These are phyloP conservation scores for Epichloe baconii DNA, from an alignment of 2,329 filamentous ascomycete genomes.

Conservation along the genomic window DNA sequence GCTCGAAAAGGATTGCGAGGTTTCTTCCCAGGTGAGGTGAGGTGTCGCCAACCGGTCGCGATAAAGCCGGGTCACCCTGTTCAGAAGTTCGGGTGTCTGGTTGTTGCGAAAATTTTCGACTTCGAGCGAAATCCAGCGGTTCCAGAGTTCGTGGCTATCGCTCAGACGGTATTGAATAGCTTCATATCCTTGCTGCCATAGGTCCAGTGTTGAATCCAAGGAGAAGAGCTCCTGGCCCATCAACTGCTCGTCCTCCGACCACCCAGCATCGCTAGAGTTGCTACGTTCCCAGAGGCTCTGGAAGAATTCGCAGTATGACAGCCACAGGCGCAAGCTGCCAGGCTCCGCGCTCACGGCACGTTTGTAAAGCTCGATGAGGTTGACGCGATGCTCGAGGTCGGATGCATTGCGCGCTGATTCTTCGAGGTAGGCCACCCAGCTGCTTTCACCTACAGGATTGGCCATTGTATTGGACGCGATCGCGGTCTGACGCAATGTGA, in stretches of 20 bases:
- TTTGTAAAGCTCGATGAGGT: conserved; percentile 59
- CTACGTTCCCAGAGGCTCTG: conserved; percentile 56
- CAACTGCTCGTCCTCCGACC: conserved; percentile 54
- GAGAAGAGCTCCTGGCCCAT: conserved; percentile 61
- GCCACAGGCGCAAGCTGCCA: conserved; percentile 61
- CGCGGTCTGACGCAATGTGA: background rate
- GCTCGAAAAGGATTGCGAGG: conserved; percentile 59
- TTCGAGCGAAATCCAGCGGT: conserved; percentile 62
- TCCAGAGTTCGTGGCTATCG: conserved; percentile 69
- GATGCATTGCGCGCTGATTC: conserved; percentile 50
- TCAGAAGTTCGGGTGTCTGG: conserved; percentile 41
- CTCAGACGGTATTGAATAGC: conserved; percentile 61
- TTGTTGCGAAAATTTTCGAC: conserved; percentile 51
- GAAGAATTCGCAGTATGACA: conserved; percentile 66
- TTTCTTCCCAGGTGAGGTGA: conserved; percentile 62
- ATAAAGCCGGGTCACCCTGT: conserved; percentile 56
- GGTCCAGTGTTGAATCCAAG: conserved; percentile 49
- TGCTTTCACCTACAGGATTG: conserved; percentile 58
- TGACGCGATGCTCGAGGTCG: conserved; percentile 53
- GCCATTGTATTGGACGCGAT: conserved; percentile 25
- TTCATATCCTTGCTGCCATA: conserved; percentile 60
- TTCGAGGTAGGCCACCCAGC: conserved; percentile 65
- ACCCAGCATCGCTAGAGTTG: conserved; percentile 38
- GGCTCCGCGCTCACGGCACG: conserved; percentile 59
- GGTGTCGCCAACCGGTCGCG: conserved; percentile 58